Conservation (phyloP, 371 early-diverging fungal genomes). For the Syncephalis fuscata region DNA sequence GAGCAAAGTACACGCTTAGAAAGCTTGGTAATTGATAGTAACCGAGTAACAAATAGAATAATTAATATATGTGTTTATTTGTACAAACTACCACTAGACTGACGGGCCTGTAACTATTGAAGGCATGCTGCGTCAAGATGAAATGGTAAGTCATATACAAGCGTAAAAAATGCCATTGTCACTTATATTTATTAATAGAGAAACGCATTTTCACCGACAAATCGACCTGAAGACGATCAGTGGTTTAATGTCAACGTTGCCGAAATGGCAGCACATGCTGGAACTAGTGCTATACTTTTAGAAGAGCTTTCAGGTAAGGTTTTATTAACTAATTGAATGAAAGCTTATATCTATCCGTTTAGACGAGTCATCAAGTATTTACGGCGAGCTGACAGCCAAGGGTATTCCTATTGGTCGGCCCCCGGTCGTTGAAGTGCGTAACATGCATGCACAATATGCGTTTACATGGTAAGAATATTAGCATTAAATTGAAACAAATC, state of each 20-base stretch:
- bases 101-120: constrained; percentile 33
- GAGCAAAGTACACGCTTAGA: constrained; percentile 34
- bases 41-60: background rate
- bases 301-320: constrained; percentile 49
- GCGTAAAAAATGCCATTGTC: too few species aligned
- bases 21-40: constrained; percentile 20
- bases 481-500: too few species aligned
- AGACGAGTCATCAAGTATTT: constrained; percentile 18
- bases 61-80: background rate
- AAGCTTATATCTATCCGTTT: too few species aligned
- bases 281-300: constrained; percentile 49
- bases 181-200: constrained; percentile 9
- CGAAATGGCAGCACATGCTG: constrained; percentile 45
- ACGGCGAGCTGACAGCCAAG: constrained; percentile 26
- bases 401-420: constrained; percentile 59
- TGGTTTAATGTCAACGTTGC: constrained; percentile 77
- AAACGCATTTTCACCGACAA: constrained; percentile 49
- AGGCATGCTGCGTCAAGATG: constrained; percentile 40
- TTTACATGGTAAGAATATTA: constrained; percentile 67
- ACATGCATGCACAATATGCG: constrained; percentile 74
- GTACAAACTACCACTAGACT: constrained; percentile 5
- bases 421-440: constrained; percentile 53
- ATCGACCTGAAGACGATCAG: constrained; percentile 38
- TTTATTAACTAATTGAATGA: too few species aligned
- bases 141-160: constrained; percentile 27